These are phyloP conservation scores for Solanum paucissectum DNA, from an alignment of 257 asterid species.

Conservation along the genomic window DNA sequence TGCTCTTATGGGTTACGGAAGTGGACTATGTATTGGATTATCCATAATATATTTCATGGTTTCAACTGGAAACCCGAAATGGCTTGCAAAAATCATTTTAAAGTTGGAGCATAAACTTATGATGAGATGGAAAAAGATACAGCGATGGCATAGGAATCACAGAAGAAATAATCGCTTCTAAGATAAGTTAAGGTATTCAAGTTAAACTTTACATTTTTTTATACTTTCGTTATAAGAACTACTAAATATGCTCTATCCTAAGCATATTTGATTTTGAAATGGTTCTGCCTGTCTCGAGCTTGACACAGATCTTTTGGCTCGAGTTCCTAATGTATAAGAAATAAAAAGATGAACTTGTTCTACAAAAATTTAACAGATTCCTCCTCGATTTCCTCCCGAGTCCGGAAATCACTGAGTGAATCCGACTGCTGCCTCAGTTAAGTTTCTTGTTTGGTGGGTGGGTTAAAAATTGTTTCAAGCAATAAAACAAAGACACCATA, in stretches of 20 bases:
- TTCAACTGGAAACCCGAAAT: neutral
- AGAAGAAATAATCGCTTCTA: neutral
- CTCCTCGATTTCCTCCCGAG: too few relatives aligned
- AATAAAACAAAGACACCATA: too few relatives aligned
- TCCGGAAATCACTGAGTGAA: too few relatives aligned
- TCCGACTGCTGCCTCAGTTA: too few relatives aligned
- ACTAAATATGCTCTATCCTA: neutral
- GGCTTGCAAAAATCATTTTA: neutral
- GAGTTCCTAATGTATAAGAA: too few relatives aligned
- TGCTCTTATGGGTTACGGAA: neutral
- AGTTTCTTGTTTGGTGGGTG: too few relatives aligned
- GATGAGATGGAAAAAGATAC: neutral
- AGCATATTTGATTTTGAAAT: neutral
- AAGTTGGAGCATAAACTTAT: neutral
- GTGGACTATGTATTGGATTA: neutral
- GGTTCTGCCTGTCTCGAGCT: neutral
- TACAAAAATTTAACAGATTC: too few relatives aligned
- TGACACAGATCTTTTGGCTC: too few relatives aligned
- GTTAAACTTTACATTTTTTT: neutral
- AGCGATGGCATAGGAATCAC: neutral
- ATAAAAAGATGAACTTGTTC: too few relatives aligned
- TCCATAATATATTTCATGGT: neutral
- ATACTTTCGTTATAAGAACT: neutral
- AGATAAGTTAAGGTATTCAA: neutral
- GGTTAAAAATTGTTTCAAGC: too few relatives aligned